These are phyloP conservation scores for Russula sp. DNA, from an alignment of 768 basidiomycete genomes.

Conservation along the genomic window DNA sequence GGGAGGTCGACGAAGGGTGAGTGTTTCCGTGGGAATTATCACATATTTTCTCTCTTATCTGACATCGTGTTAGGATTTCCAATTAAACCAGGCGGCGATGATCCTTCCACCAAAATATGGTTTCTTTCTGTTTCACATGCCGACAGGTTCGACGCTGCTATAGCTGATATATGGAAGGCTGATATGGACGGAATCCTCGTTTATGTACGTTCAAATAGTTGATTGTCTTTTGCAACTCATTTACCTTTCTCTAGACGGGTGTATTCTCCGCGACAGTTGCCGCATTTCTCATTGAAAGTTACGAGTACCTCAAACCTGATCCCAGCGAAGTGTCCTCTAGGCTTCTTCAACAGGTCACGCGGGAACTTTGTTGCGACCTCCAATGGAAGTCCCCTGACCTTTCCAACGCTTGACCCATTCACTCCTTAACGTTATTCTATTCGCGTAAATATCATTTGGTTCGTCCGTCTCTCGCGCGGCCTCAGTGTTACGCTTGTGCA, in stretches of 20 bases:
- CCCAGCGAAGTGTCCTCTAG: not conserved
- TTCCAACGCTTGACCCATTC: not conserved
- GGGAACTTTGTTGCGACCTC: not conserved
- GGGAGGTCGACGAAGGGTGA: too few species aligned
- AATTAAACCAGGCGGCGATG: not conserved
- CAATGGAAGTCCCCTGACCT: not conserved
- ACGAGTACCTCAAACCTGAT: not conserved
- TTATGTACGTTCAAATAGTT: not conserved
- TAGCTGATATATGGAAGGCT: not conserved
- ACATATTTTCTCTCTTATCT: not conserved
- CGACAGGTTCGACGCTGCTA: not conserved
- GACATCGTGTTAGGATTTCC: not conserved
- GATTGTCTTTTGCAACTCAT: not conserved
- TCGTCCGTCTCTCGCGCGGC: too few species aligned
- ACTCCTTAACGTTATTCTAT: not conserved
- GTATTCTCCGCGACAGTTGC: constrained; percentile 1
- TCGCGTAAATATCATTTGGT: not conserved
- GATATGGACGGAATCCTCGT: constrained; percentile 6
- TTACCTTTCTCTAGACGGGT: not conserved
- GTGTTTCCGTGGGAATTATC: too few species aligned
- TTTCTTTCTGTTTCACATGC: not conserved
- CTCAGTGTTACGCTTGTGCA: too few species aligned
- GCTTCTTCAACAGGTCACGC: too few species aligned
- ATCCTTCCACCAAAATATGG: not conserved
- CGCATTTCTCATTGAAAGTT: not conserved